These are phyloP conservation scores for Zygosaccharomyces lentus DNA, from an alignment of 805 yeast species.

Conservation along the genomic window DNA sequence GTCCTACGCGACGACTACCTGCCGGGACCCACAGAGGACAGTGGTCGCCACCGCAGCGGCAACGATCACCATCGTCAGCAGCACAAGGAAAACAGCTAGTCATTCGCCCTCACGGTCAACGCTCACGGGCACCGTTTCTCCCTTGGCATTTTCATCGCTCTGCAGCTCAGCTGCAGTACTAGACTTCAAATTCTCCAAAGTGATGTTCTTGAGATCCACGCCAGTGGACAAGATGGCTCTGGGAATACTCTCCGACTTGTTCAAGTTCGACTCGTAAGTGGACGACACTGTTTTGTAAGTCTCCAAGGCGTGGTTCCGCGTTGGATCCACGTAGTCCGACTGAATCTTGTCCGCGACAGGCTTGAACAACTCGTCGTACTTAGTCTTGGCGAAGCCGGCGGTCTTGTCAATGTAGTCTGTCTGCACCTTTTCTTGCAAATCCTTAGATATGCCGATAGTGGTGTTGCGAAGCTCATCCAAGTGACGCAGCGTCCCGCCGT, in stretches of 20 bases:
- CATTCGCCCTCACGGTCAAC: conserved; percentile 9
- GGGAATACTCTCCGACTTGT: conserved; percentile 31
- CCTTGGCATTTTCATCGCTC: conserved; percentile 7
- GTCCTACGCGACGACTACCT: neutral
- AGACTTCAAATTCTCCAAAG: conserved; percentile 28
- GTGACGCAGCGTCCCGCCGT: conserved; percentile 23
- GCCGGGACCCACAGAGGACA: neutral
- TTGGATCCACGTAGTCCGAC: conserved; percentile 17
- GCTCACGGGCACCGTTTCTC: conserved; percentile 2
- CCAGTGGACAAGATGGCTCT: conserved; percentile 34
- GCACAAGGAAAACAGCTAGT: conserved; percentile 8
- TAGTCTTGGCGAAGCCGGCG: conserved; percentile 22
- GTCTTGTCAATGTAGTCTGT: conserved; percentile 24
- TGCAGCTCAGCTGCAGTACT: conserved; percentile 11
- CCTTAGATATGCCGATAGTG: conserved; percentile 27
- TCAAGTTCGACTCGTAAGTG: conserved; percentile 28
- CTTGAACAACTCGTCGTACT: conserved; percentile 21
- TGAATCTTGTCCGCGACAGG: conserved; percentile 26
- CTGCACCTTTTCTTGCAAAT: conserved; percentile 23
- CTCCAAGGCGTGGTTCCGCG: conserved; percentile 22
- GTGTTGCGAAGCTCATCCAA: conserved; percentile 29
- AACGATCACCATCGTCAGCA: neutral
- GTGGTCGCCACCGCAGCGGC: too few relatives aligned
- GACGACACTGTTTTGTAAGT: conserved; percentile 30
- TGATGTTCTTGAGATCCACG: conserved; percentile 28